Conservation (phyloP, 148 eudicot species). For the Fagopyrum esculentum region DNA sequence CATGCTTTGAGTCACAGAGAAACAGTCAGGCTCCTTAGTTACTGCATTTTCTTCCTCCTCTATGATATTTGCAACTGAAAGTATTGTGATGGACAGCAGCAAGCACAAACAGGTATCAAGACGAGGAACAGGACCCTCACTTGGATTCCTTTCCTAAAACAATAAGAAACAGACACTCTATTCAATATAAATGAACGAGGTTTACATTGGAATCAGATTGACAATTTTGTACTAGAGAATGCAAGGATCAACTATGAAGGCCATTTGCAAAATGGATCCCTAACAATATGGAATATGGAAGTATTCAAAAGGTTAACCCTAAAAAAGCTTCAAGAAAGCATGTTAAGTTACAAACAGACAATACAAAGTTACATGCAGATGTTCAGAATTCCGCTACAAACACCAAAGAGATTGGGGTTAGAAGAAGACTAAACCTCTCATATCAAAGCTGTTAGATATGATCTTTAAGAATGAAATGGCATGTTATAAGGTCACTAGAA, state of each 20-base stretch:
- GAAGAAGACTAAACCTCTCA: not conserved
- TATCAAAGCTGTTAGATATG: not conserved
- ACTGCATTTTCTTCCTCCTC: conserved; percentile 61
- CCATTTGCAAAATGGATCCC: not conserved
- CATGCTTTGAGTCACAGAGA: conserved; percentile 21
- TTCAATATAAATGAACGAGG: not conserved
- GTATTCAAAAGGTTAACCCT: not conserved
- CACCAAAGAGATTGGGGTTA: not conserved
- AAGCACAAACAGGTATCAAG: conserved; percentile 87
- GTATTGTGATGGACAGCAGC: conserved; percentile 63
- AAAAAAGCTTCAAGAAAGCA: not conserved
- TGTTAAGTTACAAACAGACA: not conserved
- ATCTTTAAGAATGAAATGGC: not conserved
- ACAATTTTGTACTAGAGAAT: not conserved
- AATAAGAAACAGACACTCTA: conserved; percentile 8
- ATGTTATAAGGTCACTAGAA: not conserved
- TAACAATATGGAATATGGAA: not conserved
- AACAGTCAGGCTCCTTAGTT: conserved; percentile 28
- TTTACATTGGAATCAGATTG: not conserved
- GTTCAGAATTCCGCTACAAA: not conserved
- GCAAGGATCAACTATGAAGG: not conserved
- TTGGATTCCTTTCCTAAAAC: conserved; percentile 73
- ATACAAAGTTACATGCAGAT: not conserved
- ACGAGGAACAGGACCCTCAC: conserved; percentile 93
- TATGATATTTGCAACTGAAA: conserved; percentile 56